These are phyloP conservation scores for Chrysochromulina parva DNA, from an alignment of 78 protist species.

Conservation along the genomic window DNA sequence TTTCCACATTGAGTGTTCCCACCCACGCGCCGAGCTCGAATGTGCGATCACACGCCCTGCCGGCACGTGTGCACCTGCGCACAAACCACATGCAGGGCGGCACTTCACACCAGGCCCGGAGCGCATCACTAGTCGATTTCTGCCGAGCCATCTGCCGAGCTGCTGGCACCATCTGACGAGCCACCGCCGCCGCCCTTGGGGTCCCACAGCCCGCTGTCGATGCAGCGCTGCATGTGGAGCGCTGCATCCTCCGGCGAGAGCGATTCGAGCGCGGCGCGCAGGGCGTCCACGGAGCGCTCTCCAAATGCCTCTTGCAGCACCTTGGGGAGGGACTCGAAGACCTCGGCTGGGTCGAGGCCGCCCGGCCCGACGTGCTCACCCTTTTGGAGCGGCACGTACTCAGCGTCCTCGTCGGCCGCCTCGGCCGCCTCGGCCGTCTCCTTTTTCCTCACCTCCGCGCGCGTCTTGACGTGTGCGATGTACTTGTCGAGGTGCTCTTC, in stretches of 20 bases:
- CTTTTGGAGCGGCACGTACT: not conserved
- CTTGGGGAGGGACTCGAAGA: slow-evolving; percentile 40
- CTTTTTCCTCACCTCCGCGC: slow-evolving; percentile 31
- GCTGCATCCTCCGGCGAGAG: slow-evolving; percentile 33
- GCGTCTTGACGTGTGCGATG: slow-evolving; percentile 34
- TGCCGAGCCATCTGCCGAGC: no score
- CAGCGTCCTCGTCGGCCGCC: not conserved
- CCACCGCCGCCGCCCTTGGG: slow-evolving; percentile 4
- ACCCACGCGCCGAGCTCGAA: no score
- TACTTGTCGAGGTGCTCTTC: not conserved
- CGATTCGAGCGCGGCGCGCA: not conserved
- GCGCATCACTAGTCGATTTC: no score
- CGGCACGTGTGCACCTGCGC: no score
- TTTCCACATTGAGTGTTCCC: no score
- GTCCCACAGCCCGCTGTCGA: slow-evolving; percentile 50
- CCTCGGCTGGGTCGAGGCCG: slow-evolving; percentile 59
- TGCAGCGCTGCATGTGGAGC: slow-evolving; percentile 41
- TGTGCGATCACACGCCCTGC: no score
- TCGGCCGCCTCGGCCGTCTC: slow-evolving; percentile 16
- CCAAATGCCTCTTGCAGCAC: slow-evolving; percentile 30
- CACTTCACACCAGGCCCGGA: no score
- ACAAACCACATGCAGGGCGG: no score
- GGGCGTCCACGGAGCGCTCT: slow-evolving; percentile 11
- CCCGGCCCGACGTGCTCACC: slow-evolving; percentile 55
- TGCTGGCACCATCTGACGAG: no score